A percentile compares a stretch with the other conserved stretches of the same genome.
Conservation (phyloP, 2,329 filamentous ascomycete genomes). For the Trichoderma atrobrunneum region DNA sequence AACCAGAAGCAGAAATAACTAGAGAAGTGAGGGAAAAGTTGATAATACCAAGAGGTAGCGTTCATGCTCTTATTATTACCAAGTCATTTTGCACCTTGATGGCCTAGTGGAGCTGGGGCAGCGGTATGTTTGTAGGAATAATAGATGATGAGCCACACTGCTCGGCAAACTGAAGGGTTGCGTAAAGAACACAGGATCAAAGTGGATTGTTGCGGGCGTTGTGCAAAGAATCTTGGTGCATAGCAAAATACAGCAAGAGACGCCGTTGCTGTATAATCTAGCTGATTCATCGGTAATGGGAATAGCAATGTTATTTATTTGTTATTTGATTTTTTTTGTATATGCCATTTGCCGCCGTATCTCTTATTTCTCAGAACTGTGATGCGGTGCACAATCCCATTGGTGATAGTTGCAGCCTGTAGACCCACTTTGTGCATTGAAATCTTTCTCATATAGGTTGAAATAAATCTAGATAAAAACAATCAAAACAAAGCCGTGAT, state of each 20-base stretch:
- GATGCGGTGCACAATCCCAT: not conserved
- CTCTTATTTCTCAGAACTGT: not conserved
- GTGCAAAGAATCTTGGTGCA: not conserved
- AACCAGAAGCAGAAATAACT: not conserved
- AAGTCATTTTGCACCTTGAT: not conserved
- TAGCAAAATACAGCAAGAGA: not conserved
- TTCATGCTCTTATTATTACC: not conserved
- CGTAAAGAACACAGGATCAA: not conserved
- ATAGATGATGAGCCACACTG: not conserved
- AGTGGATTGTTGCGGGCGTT: not conserved
- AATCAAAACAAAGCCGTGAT: slow-evolving; percentile 23
- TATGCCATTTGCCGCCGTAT: not conserved
- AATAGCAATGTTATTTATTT: not conserved
- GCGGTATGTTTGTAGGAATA: not conserved
- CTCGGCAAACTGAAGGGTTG: not conserved
- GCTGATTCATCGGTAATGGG: no score
- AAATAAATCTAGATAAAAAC: not conserved
- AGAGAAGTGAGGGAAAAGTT: not conserved
- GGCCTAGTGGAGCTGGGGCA: not conserved
- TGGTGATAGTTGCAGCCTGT: not conserved
- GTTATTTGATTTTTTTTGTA: not conserved
- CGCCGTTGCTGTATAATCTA: no score
- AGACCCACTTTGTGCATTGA: not conserved
- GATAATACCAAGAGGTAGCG: not conserved
- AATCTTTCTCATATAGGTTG: not conserved